phyloP scores from a whole-genome alignment of 257 asterid species.

The Perilla frutescens region DNA sequence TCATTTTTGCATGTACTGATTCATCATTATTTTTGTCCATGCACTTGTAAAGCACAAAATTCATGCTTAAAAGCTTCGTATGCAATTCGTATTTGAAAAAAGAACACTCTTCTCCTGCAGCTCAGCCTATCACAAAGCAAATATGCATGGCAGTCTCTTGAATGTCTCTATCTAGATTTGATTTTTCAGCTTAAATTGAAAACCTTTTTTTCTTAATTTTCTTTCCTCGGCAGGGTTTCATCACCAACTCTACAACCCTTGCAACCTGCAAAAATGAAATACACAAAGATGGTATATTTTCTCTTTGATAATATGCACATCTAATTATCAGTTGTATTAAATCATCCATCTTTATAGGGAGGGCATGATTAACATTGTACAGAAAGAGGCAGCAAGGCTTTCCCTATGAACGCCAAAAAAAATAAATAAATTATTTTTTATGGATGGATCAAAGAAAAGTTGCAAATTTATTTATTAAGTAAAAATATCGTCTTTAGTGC shows the following conservation, averaged over 20 bases:
- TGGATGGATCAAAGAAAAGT: not conserved
- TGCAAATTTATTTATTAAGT: slow-evolving; percentile 9
- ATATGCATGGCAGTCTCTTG: not conserved
- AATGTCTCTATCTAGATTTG: not conserved
- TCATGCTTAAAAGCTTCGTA: slow-evolving; percentile 3
- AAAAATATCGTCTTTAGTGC: slow-evolving; percentile 6
- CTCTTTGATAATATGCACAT: slow-evolving; percentile 21
- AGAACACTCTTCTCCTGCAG: not conserved
- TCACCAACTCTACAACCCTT: slow-evolving; percentile 43
- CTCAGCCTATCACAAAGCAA: not conserved
- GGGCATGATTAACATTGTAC: not conserved
- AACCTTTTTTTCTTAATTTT: slow-evolving; percentile 13
- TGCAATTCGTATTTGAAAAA: not conserved
- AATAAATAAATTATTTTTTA: not conserved
- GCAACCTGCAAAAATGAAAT: slow-evolving; percentile 60
- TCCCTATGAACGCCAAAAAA: not conserved
- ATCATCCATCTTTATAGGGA: not conserved
- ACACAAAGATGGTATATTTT: slow-evolving; percentile 67
- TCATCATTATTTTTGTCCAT: not conserved
- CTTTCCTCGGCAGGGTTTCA: slow-evolving; percentile 54
- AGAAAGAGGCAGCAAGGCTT: not conserved
- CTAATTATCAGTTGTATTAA: slow-evolving; percentile 1
- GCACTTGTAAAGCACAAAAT: not conserved
- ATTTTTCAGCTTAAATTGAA: not conserved
- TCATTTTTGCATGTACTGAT: not conserved